These are phyloP conservation scores for Plasmodium vivax DNA, from an alignment of 169 alveolate species.

Conservation along the genomic window DNA sequence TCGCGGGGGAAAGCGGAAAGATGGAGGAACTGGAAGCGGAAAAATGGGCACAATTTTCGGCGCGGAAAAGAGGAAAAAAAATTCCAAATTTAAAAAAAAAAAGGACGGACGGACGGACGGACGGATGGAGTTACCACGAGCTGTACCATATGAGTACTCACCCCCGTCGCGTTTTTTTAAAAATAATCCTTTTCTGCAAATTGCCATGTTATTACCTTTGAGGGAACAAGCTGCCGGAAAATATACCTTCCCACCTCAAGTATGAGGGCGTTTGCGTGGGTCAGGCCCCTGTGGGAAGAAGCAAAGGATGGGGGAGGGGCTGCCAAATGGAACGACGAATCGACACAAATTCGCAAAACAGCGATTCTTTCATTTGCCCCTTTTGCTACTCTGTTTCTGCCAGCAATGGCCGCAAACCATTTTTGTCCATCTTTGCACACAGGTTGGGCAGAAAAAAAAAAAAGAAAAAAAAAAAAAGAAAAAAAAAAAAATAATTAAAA, in stretches of 20 bases:
- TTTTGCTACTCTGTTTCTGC: background rate
- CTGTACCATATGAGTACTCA: background rate
- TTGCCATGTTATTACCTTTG: background rate
- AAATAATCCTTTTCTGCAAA: background rate
- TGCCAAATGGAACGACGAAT: background rate
- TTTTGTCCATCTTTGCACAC: background rate
- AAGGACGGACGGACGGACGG: background rate
- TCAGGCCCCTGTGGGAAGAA: background rate
- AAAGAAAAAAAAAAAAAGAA: too few relatives aligned
- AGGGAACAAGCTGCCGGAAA: background rate
- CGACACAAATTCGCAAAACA: background rate
- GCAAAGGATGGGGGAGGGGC: background rate
- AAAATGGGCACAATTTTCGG: background rate
- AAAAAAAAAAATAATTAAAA: too few relatives aligned
- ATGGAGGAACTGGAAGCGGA: background rate
- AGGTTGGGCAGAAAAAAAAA: background rate
- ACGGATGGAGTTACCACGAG: background rate
- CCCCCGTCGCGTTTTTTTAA: background rate
- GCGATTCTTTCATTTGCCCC: background rate
- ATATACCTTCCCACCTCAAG: background rate
- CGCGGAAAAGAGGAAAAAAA: background rate
- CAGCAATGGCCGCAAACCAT: background rate
- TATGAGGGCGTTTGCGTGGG: background rate
- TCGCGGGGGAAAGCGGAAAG: background rate
- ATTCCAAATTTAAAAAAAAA: background rate